Evolutionary conservation across 2,329 filamentous ascomycete species (phyloP), one percentile per base, ranked within the genome.

Genomic region (Fonsecaea pedrosoi): DNA sequence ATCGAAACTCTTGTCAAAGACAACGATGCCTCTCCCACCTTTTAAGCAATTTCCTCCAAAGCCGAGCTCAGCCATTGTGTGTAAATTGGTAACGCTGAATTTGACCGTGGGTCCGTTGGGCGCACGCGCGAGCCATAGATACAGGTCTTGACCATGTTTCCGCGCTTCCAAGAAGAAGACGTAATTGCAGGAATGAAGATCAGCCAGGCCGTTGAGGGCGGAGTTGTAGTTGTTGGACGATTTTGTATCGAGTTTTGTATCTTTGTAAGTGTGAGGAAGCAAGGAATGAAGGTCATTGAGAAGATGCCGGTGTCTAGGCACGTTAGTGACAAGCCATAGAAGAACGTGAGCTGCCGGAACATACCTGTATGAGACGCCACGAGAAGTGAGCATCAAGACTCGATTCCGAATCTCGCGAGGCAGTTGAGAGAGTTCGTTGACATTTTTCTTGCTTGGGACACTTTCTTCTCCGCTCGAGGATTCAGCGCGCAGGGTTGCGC

Each of bases 31-130:
- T 40, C 95, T 85, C 34, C 92, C 95, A 66, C 95, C 95, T 81
- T 97, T 97, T 69, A 98, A 83, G 78, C 94, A 97, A 83, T 99
- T 99, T 62, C 95, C 95, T 15, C 93, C 94, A 78, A 99, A 98
- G 76, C 97, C 92, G 40, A 99, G 84, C 79, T 99, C 95, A 76
- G 94, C 92, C 92, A 96, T 97, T 9, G 94, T 97, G 81, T 97
- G 94, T 76, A 97, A 86, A 77, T 80, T 91, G 72, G 76, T 77
- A 37, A 78, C 75, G 59, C 77, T 78, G 70, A 81, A 80, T 62
- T 90, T 90, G 69, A 90, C 82, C 1, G 88, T 90, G 35, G 90
- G 90, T 0, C 90, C 91, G 74, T 94, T 97, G 5, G 94, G 95
- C 1, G 93, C 90, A 77, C 96, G 96, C 79, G 90, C 89, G 75